Evolutionary conservation across 495 filamentous ascomycete genomes (phyloP).

Genomic region (Penicillium waksmanii): DNA sequence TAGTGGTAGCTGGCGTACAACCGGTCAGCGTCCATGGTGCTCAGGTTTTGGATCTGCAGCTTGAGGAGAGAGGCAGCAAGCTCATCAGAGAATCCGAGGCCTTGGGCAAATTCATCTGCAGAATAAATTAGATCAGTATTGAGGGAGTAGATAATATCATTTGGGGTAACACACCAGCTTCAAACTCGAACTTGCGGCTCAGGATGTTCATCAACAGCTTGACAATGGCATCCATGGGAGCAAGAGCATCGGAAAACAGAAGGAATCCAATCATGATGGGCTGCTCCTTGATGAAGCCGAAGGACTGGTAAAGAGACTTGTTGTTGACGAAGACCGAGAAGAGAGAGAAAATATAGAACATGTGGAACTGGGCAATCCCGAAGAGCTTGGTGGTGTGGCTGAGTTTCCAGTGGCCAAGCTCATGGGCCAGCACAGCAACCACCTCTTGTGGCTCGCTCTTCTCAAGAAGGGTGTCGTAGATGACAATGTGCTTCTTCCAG

Average conservation of each 20-base stretch:
- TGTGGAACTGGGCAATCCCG: conserved; percentile 83
- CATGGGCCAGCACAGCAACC: conserved; percentile 91
- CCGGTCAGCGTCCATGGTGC: conserved; percentile 98
- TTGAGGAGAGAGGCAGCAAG: conserved; percentile 89
- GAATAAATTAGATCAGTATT: conserved; percentile 11
- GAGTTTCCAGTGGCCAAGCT: conserved; percentile 95
- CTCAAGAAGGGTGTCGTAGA: conserved; percentile 96
- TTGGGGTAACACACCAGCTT: conserved; percentile 68
- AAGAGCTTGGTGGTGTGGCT: conserved; percentile 94
- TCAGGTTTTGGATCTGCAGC: conserved; percentile 96
- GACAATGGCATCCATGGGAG: conserved; percentile 87
- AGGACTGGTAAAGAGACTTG: conserved; percentile 82
- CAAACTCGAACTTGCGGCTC: conserved; percentile 90
- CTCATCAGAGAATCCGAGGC: conserved; percentile 82
- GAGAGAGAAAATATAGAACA: conserved; percentile 94
- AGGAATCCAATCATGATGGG: conserved; percentile 97
- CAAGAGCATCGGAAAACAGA: conserved; percentile 90
- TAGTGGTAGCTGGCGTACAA: conserved; percentile 98
- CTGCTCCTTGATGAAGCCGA: conserved; percentile 82
- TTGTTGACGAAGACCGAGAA: conserved; percentile 99
- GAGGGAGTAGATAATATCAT: not conserved
- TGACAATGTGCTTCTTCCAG: conserved; percentile 99
- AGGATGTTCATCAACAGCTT: conserved; percentile 96
- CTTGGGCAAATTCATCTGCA: conserved; percentile 77
- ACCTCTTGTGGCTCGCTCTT: conserved; percentile 91